phyloP scores from a whole-genome alignment of 2,329 filamentous ascomycete species.

The Ceratocystiopsis sp. region DNA sequence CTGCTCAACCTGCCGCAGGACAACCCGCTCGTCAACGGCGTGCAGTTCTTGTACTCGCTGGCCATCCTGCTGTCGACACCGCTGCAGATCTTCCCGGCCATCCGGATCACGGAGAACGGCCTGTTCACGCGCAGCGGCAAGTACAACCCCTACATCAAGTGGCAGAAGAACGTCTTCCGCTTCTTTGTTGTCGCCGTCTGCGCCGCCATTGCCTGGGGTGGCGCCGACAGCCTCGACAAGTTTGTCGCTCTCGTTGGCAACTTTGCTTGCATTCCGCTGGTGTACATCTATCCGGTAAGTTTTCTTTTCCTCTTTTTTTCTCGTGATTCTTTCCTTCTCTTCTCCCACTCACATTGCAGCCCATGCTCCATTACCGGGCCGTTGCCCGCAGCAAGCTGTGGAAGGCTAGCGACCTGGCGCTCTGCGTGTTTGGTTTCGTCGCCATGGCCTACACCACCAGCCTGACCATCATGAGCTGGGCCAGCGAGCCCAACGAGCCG shows the following conservation, averaged over 20 bases:
- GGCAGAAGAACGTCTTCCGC: slow-evolving; percentile 96
- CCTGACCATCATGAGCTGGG: slow-evolving; percentile 78
- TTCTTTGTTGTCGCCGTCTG: slow-evolving; percentile 85
- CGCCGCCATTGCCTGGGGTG: slow-evolving; percentile 75
- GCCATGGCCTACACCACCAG: slow-evolving; percentile 87
- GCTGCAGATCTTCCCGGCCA: slow-evolving; percentile 92
- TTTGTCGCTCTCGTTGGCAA: slow-evolving; percentile 93
- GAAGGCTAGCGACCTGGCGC: slow-evolving; percentile 51
- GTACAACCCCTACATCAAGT: slow-evolving; percentile 97
- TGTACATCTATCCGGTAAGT: slow-evolving; percentile 94
- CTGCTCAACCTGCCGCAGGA: slow-evolving; percentile 93
- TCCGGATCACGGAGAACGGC: slow-evolving; percentile 88
- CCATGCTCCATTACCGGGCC: slow-evolving; percentile 72
- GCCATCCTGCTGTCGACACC: slow-evolving; percentile 94
- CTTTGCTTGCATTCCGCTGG: slow-evolving; percentile 92
- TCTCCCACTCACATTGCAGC: slow-evolving; percentile 37
- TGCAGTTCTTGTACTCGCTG: slow-evolving; percentile 93
- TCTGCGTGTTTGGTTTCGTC: slow-evolving; percentile 67
- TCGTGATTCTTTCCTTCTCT: slow-evolving; percentile 3
- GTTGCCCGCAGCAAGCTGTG: slow-evolving; percentile 55
- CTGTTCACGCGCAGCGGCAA: slow-evolving; percentile 90
- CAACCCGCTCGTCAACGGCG: slow-evolving; percentile 82
- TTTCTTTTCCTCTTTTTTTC: neutral
- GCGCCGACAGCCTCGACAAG: slow-evolving; percentile 87
- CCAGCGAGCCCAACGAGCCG: slow-evolving; percentile 31